These are phyloP conservation scores for Serendipita sp. DNA, from an alignment of 768 basidiomycete genomes.

Conservation along the genomic window DNA sequence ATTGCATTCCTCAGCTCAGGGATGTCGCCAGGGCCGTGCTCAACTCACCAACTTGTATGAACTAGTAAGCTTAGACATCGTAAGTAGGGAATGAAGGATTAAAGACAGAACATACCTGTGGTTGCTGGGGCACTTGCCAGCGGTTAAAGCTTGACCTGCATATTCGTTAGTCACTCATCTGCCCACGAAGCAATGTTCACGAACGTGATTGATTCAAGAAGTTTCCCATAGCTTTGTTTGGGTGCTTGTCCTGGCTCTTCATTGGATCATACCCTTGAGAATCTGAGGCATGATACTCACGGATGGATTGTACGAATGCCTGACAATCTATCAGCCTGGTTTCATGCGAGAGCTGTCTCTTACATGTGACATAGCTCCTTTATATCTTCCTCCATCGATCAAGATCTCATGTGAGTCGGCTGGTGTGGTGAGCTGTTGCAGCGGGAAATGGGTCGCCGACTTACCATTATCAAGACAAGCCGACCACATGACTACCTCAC, in stretches of 20 bases:
- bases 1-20: too few relatives aligned
- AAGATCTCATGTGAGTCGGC: background rate
- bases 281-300: background rate
- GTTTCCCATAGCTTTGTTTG: background rate
- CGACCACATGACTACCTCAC: constrained; percentile 8
- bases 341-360: background rate
- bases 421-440: background rate
- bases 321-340: background rate
- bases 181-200: background rate
- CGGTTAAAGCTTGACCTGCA: background rate
- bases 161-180: too few relatives aligned
- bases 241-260: background rate
- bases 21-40: background rate
- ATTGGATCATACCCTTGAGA: background rate
- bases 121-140: background rate
- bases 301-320: constrained; percentile 4
- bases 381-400: background rate
- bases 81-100: background rate
- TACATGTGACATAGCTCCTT: constrained; percentile 8
- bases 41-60: background rate
- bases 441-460: background rate
- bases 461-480: constrained; percentile 8
- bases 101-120: background rate
- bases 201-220: background rate
- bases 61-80: background rate